Base-by-base conservation (phyloP, 2,329 filamentous ascomycete species). In the Penicillium sclerotiorum region DNA sequence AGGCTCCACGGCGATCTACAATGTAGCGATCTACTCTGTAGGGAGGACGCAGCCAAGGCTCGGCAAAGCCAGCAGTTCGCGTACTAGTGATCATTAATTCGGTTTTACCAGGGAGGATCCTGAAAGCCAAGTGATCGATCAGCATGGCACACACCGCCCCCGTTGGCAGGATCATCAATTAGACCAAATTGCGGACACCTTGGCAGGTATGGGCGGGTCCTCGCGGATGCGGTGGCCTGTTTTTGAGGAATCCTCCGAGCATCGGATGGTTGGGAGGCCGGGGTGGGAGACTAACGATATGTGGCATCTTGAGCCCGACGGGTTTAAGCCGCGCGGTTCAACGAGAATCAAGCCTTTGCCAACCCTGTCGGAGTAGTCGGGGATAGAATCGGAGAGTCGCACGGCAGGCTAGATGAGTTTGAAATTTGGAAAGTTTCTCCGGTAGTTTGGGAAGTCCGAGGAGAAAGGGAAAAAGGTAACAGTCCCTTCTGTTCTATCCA, bases 271-370 rank as follows among this genome's bases (percentile, higher is more conserved):
- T 12, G 20, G 11, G 23, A 37, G 35, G n/a, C 25, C 17, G 35
- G 27, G 18, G 13, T 30, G 27, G 9, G 22, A 25, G 13, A n/a
- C 18, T 45, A 51, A 45, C 51, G 44, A 51, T 45, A 55, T 55
- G 25, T 38, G 38, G 42, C 41, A 44, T 47, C 23, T 36, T 15
- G 20, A 52, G 39, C 28, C 21, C 5, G 32, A 35, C n/a, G n/a
- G 42, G 20, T 23, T 43, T 11, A 25, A 27, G 21, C n/a, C 21
- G 41, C 21, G 9, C 28, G 25, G 38, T 21, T 47, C 22, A 23
- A 15, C 28, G 27, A 21, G 39, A 52, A 50, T 30, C 49, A 59
- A 59, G 56, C 58, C 55, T 59, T 58, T 54, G 50, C 54, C 50
- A 51, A 58, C 36, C 39, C 47, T 42, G 49, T 41, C 12, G 21